These are phyloP conservation scores for Cladorrhinum sp. DNA, from an alignment of 2,329 filamentous ascomycete species.

Conservation along the genomic window DNA sequence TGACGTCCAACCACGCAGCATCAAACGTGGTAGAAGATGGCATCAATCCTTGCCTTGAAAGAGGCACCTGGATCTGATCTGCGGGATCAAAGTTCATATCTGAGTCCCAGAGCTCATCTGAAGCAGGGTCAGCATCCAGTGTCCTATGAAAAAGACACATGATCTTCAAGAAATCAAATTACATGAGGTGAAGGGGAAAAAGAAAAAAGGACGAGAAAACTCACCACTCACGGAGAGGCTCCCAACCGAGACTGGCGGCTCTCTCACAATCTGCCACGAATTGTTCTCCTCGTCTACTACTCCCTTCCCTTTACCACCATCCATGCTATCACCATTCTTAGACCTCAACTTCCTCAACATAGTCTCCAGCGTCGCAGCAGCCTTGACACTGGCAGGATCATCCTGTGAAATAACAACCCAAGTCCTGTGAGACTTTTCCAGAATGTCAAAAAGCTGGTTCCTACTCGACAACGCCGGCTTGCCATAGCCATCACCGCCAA, in stretches of 20 bases:
- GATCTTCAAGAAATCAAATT: too few relatives aligned
- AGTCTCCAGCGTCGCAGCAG: conserved; percentile 42
- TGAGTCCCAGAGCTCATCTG: not conserved
- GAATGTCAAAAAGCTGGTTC: conserved; percentile 38
- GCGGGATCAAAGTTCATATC: not conserved
- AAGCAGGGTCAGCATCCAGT: not conserved
- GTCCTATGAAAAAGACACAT: too few relatives aligned
- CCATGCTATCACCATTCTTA: not conserved
- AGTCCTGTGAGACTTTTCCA: conserved; percentile 43
- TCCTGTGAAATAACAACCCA: conserved; percentile 42
- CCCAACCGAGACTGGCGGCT: conserved; percentile 10
- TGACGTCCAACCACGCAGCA: conserved; percentile 16
- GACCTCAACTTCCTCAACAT: conserved; percentile 43
- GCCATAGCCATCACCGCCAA: conserved; percentile 29
- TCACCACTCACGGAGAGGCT: conserved; percentile 7
- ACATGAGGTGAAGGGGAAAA: not conserved
- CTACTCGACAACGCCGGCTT: conserved; percentile 34
- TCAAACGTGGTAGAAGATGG: conserved; percentile 1
- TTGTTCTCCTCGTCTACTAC: not conserved
- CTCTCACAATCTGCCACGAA: conserved; percentile 2
- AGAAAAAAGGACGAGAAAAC: not conserved
- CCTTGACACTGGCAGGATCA: conserved; percentile 43
- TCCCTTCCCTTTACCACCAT: not conserved
- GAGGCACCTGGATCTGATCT: not conserved
- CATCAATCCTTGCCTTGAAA: conserved; percentile 10